Percentiles rank a stretch among this genome's conserved stretches.
phyloP scores from a whole-genome alignment of 495 filamentous ascomycete genomes.

The Podospora pseudocomata region DNA sequence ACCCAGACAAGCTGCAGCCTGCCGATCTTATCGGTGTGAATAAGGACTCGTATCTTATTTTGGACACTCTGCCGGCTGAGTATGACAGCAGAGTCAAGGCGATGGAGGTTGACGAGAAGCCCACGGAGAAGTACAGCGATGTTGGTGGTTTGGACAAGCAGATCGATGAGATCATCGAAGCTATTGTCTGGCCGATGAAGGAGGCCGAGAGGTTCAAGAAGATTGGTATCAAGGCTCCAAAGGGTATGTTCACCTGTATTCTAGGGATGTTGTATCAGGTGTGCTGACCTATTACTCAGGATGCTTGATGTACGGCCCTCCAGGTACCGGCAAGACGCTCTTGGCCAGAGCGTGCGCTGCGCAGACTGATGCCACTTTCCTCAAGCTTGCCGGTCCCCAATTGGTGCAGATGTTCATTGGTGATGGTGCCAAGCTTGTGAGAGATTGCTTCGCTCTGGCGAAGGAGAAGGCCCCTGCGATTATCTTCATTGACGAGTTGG shows the following conservation, averaged over 20 bases:
- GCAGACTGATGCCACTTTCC: constrained; percentile 97
- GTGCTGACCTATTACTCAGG: constrained; percentile 57
- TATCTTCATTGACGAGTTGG: constrained; percentile 99
- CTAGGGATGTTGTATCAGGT: constrained; percentile 8
- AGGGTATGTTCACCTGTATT: constrained; percentile 57
- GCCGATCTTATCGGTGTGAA: constrained; percentile 97
- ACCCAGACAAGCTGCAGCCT: constrained; percentile 87
- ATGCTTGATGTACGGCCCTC: constrained; percentile 90
- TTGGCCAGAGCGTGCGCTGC: constrained; percentile 95
- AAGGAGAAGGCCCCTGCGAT: constrained; percentile 98
- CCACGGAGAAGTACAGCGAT: constrained; percentile 97
- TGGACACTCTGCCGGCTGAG: constrained; percentile 97
- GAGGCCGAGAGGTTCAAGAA: constrained; percentile 98
- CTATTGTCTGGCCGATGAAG: constrained; percentile 99
- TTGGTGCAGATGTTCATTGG: constrained; percentile 99
- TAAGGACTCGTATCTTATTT: constrained; percentile 98
- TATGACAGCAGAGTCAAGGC: constrained; percentile 99
- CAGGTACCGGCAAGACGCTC: constrained; percentile 95
- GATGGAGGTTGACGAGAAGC: constrained; percentile 99
- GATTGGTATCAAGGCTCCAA: constrained; percentile 99
- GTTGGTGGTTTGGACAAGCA: constrained; percentile 98
- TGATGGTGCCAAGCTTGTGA: constrained; percentile 95
- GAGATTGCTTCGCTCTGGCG: constrained; percentile 93
- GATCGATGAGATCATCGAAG: constrained; percentile 99
- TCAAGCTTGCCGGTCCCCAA: constrained; percentile 96